A percentile compares a stretch with the other conserved stretches of the same genome.
phyloP scores from a whole-genome alignment of 2,329 filamentous ascomycete genomes.

The Monosporascus sp. region DNA sequence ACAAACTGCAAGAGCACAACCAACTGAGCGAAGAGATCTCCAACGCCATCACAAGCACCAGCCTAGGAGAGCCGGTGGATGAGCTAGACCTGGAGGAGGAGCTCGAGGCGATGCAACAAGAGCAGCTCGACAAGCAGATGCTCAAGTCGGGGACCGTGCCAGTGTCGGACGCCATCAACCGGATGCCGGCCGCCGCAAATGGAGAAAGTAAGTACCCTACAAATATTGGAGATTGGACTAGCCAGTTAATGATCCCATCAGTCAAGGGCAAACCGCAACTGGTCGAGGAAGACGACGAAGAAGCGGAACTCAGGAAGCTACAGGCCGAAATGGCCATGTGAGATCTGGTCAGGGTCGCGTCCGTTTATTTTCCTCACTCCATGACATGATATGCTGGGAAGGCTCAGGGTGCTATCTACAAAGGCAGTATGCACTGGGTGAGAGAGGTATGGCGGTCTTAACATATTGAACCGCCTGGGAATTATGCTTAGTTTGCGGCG shows the following conservation, averaged over 20 bases:
- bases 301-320: slow-evolving; percentile 86
- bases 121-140: slow-evolving; percentile 90
- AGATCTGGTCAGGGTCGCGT: slow-evolving; percentile 15
- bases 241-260: slow-evolving; percentile 21
- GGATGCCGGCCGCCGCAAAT: slow-evolving; percentile 69
- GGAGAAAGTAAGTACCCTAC: slow-evolving; percentile 64
- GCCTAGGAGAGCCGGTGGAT: slow-evolving; percentile 65
- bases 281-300: slow-evolving; percentile 84
- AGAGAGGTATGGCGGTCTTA: background rate
- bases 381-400: slow-evolving; percentile 12
- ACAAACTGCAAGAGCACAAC: slow-evolving; percentile 85
- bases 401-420: background rate
- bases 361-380: slow-evolving; percentile 6
- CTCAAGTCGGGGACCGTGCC: slow-evolving; percentile 81
- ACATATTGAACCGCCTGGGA: background rate
- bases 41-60: slow-evolving; percentile 71
- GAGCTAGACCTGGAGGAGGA: slow-evolving; percentile 83
- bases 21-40: slow-evolving; percentile 90
- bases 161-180: slow-evolving; percentile 69
- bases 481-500: slow-evolving; percentile 13
- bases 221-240: background rate
- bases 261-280: slow-evolving; percentile 46
- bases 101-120: slow-evolving; percentile 81
- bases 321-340: slow-evolving; percentile 97
- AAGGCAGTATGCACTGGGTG: background rate